Evolutionary conservation across 2,329 filamentous ascomycete species (phyloP), one percentile per base, ranked within the genome.

Genomic region (Microdochium nivale): DNA sequence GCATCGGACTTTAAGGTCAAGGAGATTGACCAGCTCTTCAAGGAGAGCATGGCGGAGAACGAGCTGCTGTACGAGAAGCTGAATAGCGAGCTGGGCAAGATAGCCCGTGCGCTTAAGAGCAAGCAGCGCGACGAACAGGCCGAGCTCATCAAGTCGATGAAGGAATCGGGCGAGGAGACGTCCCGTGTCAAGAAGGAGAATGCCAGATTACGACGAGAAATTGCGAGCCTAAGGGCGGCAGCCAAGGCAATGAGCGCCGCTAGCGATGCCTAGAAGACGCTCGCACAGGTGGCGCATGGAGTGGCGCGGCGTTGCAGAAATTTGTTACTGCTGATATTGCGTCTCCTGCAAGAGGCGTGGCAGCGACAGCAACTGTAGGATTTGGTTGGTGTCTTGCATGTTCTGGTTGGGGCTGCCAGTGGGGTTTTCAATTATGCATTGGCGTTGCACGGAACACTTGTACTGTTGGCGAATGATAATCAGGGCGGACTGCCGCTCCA

Each of bases 21-120:
- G 60, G 86, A 87, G 40, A 81, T 96, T 50, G 91, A 96, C 65
- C 88, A 95, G 68, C 73, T 96, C 49, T 95, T 95, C 71, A 87
- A 89, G 57, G 90, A 96, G 63, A 81, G 85, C 16, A 90, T 84
- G 60, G 88, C 89, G 0, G 92, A 97, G 73, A 97, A 96, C 60
- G 91, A 96, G 70, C 80, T 92, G 27, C 75, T 97, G 51, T 96
- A 96, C 67, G 87, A 92, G 58, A 86, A 85, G 54, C 96, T 96
- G 74, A 96, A 96, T 62, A 81, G 83, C n/a, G 92, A 96, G 70
- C 72, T 97, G 48, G 86, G 82, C 59, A 90, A 87, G 72, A 88
- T 96, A 54, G 77, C 90, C 44, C 86, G 83, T 65, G 88, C 86
- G 40, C 77, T 94, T 48, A 83, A 82, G 65, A 80, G 80, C 54